These are phyloP conservation scores for Theileria parva DNA, from an alignment of 169 alveolate species.

Conservation along the genomic window DNA sequence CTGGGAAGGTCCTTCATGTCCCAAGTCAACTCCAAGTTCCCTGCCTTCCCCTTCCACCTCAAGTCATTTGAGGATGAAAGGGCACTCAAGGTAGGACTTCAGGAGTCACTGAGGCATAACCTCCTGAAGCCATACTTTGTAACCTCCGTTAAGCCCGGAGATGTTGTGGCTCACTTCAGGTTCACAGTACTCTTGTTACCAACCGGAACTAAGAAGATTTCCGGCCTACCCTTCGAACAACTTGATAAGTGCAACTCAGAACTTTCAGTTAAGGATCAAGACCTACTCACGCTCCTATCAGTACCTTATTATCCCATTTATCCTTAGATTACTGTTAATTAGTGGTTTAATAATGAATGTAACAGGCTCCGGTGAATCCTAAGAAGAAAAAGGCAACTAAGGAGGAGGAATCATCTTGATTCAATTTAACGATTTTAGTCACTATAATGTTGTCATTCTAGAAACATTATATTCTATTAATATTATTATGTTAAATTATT, in stretches of 20 bases:
- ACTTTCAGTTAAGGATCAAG: slow-evolving; percentile 40
- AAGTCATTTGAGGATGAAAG: slow-evolving; percentile 79
- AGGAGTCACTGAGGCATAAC: slow-evolving; percentile 95
- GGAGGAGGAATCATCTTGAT: slow-evolving; percentile 8
- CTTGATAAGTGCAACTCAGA: slow-evolving; percentile 50
- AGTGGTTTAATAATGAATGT: neutral
- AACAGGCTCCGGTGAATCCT: slow-evolving; percentile 10
- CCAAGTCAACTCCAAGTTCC: slow-evolving; percentile 87
- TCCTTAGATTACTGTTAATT: neutral
- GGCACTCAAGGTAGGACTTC: slow-evolving; percentile 88
- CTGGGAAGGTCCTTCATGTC: slow-evolving; percentile 91
- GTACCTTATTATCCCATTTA: slow-evolving; percentile 18
- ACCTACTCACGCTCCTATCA: slow-evolving; percentile 34
- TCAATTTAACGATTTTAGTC: neutral
- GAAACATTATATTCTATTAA: neutral
- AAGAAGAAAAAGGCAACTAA: slow-evolving; percentile 22
- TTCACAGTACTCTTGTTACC: slow-evolving; percentile 88
- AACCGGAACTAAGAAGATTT: slow-evolving; percentile 83
- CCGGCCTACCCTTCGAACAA: slow-evolving; percentile 71
- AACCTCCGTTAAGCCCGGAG: slow-evolving; percentile 86
- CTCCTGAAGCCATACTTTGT: slow-evolving; percentile 92
- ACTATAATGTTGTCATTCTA: neutral
- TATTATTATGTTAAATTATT: too few relatives aligned
- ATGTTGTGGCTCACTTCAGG: slow-evolving; percentile 91
- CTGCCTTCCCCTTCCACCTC: slow-evolving; percentile 81